These are phyloP conservation scores for Fusarium robinianum DNA, from an alignment of 2,329 filamentous ascomycete genomes.

Conservation along the genomic window DNA sequence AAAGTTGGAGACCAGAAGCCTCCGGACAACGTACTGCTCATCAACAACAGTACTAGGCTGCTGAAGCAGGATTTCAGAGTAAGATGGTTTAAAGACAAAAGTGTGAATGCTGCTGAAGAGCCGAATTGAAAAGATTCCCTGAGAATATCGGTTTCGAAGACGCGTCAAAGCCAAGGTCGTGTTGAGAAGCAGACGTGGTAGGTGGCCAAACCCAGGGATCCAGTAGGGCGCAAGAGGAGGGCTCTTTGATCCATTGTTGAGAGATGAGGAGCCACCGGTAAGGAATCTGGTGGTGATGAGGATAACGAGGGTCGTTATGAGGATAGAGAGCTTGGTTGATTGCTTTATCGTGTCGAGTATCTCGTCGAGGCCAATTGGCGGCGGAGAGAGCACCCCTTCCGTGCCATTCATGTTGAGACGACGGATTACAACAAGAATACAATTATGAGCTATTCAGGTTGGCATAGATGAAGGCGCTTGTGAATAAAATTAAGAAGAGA, in stretches of 20 bases:
- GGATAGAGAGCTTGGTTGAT: constrained; percentile 30
- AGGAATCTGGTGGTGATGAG: constrained; percentile 36
- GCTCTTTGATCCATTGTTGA: constrained; percentile 21
- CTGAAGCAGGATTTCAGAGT: constrained; percentile 38
- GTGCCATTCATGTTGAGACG: constrained; percentile 21
- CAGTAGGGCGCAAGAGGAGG: constrained; percentile 42
- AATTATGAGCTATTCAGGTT: not conserved
- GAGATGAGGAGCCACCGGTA: constrained; percentile 46
- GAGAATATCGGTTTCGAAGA: constrained; percentile 39
- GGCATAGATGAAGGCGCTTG: not conserved
- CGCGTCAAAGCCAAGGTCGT: constrained; percentile 38
- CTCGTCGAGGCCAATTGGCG: constrained; percentile 20
- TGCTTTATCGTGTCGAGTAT: constrained; percentile 26
- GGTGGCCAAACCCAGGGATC: constrained; percentile 45
- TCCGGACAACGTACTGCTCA: constrained; percentile 31
- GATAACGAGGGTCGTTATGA: constrained; percentile 34
- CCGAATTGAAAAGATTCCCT: constrained; percentile 44
- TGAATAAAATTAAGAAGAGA: not conserved
- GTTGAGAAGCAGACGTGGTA: constrained; percentile 39
- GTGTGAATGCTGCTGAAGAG: constrained; percentile 41
- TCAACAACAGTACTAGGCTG: constrained; percentile 36
- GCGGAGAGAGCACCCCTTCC: constrained; percentile 16
- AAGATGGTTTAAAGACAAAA: constrained; percentile 41
- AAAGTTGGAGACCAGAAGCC: constrained; percentile 41
- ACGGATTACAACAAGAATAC: not conserved